Percentiles rank a stretch among this genome's conserved stretches.
Conservation (phyloP, 805 yeast genomes). For the Starmerella vaccinii region DNA sequence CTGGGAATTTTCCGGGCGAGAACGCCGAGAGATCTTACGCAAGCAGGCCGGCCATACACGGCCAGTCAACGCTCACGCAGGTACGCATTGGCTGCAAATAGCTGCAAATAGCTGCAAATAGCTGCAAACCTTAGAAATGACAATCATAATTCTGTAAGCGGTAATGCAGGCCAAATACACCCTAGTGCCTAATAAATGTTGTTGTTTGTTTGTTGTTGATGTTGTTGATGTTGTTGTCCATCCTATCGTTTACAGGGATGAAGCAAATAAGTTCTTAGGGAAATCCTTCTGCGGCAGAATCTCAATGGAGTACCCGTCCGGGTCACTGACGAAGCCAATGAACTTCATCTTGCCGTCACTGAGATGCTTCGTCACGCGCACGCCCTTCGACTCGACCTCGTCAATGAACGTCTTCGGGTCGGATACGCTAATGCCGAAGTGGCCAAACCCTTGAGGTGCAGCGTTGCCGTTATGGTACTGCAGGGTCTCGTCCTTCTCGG, state of each 20-base stretch:
- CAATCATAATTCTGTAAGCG: not conserved
- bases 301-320: slow-evolving; percentile 83
- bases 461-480: slow-evolving; percentile 77
- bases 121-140: no score
- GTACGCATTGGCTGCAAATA: no score
- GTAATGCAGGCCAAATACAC: not conserved
- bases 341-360: slow-evolving; percentile 42
- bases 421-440: slow-evolving; percentile 64
- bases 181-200: not conserved
- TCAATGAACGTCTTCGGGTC: slow-evolving; percentile 48
- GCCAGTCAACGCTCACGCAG: no score
- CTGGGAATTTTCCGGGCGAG: no score
- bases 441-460: slow-evolving; percentile 75
- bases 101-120: not conserved
- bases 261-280: not conserved
- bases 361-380: slow-evolving; percentile 35
- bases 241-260: slow-evolving; percentile 4
- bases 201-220: no score
- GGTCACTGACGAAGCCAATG: slow-evolving; percentile 75
- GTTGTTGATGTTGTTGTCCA: no score
- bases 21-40: no score
- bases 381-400: slow-evolving; percentile 39
- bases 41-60: no score
- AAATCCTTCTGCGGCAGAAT: slow-evolving; percentile 40
- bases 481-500: slow-evolving; percentile 68